These are phyloP conservation scores for Solanum boliviense DNA, from an alignment of 257 asterid genomes.

Conservation along the genomic window DNA sequence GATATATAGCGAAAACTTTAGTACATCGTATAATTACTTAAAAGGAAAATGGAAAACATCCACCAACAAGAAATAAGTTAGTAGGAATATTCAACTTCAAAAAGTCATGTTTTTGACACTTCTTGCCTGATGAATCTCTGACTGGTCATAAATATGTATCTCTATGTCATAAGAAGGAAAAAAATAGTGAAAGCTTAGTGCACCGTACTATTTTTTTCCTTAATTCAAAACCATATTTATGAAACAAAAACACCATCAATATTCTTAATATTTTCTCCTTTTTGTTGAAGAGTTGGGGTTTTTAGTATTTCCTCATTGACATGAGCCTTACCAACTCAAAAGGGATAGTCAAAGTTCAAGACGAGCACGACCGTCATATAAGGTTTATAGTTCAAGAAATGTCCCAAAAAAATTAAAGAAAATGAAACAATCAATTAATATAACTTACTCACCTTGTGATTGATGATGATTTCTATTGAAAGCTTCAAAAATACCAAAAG, in stretches of 20 bases:
- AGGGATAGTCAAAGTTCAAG: background rate
- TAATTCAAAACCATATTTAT: background rate
- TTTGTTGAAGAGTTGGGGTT: background rate
- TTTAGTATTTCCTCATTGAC: background rate
- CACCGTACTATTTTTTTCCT: background rate
- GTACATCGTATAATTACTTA: background rate
- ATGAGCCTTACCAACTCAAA: background rate
- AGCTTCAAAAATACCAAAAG: slow-evolving; percentile 42
- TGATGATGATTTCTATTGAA: slow-evolving; percentile 28
- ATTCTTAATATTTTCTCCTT: background rate
- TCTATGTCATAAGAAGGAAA: too few species aligned
- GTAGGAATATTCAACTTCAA: background rate
- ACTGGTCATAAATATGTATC: too few species aligned
- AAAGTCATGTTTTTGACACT: background rate
- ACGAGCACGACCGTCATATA: too few species aligned
- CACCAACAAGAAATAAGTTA: background rate
- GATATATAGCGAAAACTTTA: background rate
- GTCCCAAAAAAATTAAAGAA: background rate
- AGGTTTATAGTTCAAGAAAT: too few species aligned
- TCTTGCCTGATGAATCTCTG: too few species aligned
- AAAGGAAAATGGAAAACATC: background rate
- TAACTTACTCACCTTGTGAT: slow-evolving; percentile 26
- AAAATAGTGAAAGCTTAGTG: background rate
- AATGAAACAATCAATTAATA: background rate
- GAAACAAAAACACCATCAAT: background rate